Base-by-base conservation (phyloP, 306 rosid species). In the Vigna mungo region DNA sequence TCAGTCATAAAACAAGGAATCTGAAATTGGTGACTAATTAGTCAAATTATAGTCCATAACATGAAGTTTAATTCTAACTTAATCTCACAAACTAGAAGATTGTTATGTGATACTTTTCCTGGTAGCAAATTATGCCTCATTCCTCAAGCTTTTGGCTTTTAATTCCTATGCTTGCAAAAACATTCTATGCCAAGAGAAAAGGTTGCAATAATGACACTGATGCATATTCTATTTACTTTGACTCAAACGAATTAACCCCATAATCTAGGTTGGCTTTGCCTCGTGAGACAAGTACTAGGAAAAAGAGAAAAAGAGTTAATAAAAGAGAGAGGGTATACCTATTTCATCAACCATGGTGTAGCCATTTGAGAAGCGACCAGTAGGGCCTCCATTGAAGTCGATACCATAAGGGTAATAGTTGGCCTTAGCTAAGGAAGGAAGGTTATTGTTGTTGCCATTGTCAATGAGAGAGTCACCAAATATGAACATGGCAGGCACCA, bases 401-500 rank as follows among this genome's bases (percentile, higher is more conserved):
- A 95, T 90, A 59, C 98, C 98, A 17, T 95, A 95, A 30, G 98
- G 98, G 34, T 79, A 86, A 77, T 92, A 95, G 83, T 95, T 95
- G 43, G 97, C 97, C 80, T 95, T 92, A 53, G 98, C 98, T 53
- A 95, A 82, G 17, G 98, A 92, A 47, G 93, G 86, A 47, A 95
- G 84, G 66, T 92, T 76, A 74, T 95, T 95, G 85, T 95, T 95
- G 80, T 95, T 95, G 54, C 98, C 98, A 83, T 90, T 92, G 84
- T 95, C 97, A 53, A 92, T 89, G 51, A 95, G 93, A 47, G 97
- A 92, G 87, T 95, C 98, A 61, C 97, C 98, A 58, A 95, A 95
- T 37, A 95, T 54, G 86, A 95, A 92, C 96, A 95, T 85, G 65
- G 97, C 98, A 2, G 98, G 98, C 52, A 95, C 96, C 89, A 81